phyloP scores from a whole-genome alignment of 78 protist species.

The Dictyostelium capitatum region DNA sequence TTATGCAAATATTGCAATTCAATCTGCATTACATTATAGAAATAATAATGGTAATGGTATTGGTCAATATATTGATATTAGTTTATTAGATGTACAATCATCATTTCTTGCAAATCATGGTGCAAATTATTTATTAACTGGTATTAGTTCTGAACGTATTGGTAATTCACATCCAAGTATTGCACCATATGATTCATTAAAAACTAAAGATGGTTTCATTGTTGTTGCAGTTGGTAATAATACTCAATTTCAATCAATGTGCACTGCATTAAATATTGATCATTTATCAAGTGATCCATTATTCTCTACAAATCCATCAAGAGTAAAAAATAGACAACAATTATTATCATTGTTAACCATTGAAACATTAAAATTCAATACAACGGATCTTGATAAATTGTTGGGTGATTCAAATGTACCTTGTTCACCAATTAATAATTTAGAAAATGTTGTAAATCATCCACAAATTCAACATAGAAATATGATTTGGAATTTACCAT shows the following conservation, averaged over 20 bases:
- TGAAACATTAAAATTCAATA: not conserved
- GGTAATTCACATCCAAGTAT: slow-evolving; percentile 84
- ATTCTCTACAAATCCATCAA: slow-evolving; percentile 9
- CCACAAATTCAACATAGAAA: slow-evolving; percentile 60
- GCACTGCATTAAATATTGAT: not conserved
- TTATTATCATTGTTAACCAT: slow-evolving; percentile 9
- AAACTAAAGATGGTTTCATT: slow-evolving; percentile 57
- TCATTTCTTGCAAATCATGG: slow-evolving; percentile 50
- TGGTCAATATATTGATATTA: slow-evolving; percentile 69
- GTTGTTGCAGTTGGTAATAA: slow-evolving; percentile 78
- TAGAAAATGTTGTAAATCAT: slow-evolving; percentile 50
- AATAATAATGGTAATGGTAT: not conserved
- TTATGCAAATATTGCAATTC: slow-evolving; percentile 72
- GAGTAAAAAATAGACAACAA: slow-evolving; percentile 54
- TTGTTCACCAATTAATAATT: slow-evolving; percentile 64
- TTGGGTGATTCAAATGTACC: slow-evolving; percentile 58
- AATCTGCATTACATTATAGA: slow-evolving; percentile 70
- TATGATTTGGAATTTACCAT: slow-evolving; percentile 56
- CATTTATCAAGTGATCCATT: not conserved
- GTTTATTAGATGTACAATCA: slow-evolving; percentile 75
- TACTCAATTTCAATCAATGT: slow-evolving; percentile 52
- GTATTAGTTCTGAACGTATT: slow-evolving; percentile 43
- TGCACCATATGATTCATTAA: slow-evolving; percentile 54
- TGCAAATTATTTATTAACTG: slow-evolving; percentile 48
- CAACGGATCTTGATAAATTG: not conserved